phyloP scores from a whole-genome alignment of 75 land plant species.

The Cryptomeria japonica region DNA sequence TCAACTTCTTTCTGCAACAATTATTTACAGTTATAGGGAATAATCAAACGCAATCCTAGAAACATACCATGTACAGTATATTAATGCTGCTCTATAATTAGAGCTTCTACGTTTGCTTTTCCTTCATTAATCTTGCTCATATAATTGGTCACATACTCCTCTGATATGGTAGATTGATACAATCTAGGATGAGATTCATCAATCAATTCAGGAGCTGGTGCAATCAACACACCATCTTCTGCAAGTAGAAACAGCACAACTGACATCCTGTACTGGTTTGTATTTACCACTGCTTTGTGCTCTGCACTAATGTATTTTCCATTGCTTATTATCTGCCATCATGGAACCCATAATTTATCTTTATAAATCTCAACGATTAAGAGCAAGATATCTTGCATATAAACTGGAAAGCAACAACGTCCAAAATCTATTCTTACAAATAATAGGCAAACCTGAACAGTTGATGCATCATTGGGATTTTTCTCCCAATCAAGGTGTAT shows the following conservation, averaged over 20 bases:
- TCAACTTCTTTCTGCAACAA: neutral
- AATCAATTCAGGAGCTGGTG: constrained; percentile 37
- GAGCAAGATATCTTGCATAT: too few relatives aligned
- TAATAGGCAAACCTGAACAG: neutral
- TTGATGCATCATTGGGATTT: neutral
- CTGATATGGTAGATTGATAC: constrained; percentile 17
- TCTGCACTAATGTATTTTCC: constrained; percentile 42
- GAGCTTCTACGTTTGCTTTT: neutral
- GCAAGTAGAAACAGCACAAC: constrained; percentile 36
- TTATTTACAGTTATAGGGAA: too few relatives aligned
- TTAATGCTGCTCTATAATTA: neutral
- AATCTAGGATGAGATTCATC: constrained; percentile 22
- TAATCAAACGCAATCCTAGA: neutral
- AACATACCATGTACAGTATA: neutral
- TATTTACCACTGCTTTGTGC: constrained; percentile 45
- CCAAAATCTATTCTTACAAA: neutral
- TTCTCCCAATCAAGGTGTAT: too few relatives aligned
- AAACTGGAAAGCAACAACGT: too few relatives aligned
- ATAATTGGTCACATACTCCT: neutral
- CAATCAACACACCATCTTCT: constrained; percentile 21
- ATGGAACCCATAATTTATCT: neutral
- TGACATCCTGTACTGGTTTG: constrained; percentile 26
- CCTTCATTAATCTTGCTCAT: neutral
- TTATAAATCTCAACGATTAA: neutral
- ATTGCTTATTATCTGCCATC: constrained; percentile 45